Base-by-base conservation (phyloP, 306 rosid genomes). In the Argentina anserina region DNA sequence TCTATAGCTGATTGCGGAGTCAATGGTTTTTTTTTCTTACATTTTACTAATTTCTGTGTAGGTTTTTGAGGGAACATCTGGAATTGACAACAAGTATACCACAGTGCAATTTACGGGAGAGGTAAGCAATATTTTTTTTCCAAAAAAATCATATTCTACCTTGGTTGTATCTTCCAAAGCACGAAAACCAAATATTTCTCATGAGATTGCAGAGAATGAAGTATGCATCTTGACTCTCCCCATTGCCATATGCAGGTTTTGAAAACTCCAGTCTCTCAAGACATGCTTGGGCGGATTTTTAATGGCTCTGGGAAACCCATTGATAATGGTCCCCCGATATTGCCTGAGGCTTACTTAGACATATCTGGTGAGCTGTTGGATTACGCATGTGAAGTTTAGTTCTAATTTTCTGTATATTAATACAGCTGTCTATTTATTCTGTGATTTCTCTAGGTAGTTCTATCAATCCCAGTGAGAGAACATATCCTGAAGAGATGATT, bases 11-110 rank as follows among this genome's bases (percentile, higher is more conserved):
- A 36, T 70, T 25, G 28, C 9, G 21, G 61, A 18, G 15, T 55
- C 65, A 53, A 37, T 37, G 41, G 18, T 25, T 36, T 37, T 23
- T 23, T 33, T 33, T 40, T 11, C 49, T 21, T 25, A 67, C 43
- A 15, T 47, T 71, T 67, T 60, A 2, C 67, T 73, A 29, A 39
- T 40, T 46, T 71, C 7, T 41, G 36, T 47, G 34, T 85, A 95
- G 99, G 99, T 95, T 72, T 95, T 95, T 73, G 99, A 95, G 84
- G 99, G 99, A 78, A 95, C 99, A 49, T 95, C 99, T 79, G 99
- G 99, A 78, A 95, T 95, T 69, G 99, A 95, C 90, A 95, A 95
- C 76, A 95, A 95, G 72, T 95, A 84, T 72, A 95, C 99, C 0
- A 95, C 99, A 0, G 99, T 95, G 83, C 99, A 95, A 80, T 95